phyloP scores from a whole-genome alignment of 164 flowering plant genomes.

The Berberis vulgaris region DNA sequence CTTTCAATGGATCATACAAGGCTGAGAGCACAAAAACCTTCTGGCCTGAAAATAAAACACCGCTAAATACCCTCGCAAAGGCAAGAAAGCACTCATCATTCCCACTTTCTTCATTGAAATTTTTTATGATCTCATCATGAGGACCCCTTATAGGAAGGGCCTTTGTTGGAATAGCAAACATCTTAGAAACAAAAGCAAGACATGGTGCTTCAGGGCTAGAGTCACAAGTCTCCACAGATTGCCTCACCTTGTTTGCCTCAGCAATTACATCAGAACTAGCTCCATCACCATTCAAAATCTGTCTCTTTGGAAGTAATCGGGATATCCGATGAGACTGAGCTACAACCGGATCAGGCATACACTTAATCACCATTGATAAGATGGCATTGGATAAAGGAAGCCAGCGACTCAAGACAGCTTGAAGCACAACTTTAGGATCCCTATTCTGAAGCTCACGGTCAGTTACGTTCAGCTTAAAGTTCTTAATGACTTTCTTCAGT shows the following conservation, averaged over 20 bases:
- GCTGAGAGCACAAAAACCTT: conserved; percentile 77
- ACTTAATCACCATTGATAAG: conserved; percentile 70
- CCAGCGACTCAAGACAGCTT: conserved; percentile 86
- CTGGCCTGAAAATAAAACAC: conserved; percentile 59
- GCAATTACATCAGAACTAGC: conserved; percentile 34
- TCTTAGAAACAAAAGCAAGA: conserved; percentile 87
- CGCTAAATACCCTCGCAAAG: conserved; percentile 90
- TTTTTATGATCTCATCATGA: conserved; percentile 40
- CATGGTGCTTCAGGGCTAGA: conserved; percentile 65
- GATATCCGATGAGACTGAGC: conserved; percentile 66
- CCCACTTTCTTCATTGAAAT: conserved; percentile 31
- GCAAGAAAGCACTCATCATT: conserved; percentile 76
- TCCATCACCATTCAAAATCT: conserved; percentile 17
- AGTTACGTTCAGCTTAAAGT: conserved; percentile 56
- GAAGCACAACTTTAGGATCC: conserved; percentile 74
- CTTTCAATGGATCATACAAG: conserved; percentile 70
- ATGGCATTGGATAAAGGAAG: conserved; percentile 77
- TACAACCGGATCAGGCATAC: conserved; percentile 70
- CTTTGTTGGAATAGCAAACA: conserved; percentile 85
- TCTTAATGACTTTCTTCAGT: conserved; percentile 60
- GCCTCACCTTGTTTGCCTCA: conserved; percentile 44
- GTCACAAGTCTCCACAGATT: conserved; percentile 71
- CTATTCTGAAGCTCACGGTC: conserved; percentile 77
- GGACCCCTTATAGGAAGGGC: conserved; percentile 57
- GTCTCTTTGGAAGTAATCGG: conserved; percentile 70